Evolutionary conservation across 441 rosid species (phyloP).

Genomic region (Cnidoscolus chayamansa): DNA sequence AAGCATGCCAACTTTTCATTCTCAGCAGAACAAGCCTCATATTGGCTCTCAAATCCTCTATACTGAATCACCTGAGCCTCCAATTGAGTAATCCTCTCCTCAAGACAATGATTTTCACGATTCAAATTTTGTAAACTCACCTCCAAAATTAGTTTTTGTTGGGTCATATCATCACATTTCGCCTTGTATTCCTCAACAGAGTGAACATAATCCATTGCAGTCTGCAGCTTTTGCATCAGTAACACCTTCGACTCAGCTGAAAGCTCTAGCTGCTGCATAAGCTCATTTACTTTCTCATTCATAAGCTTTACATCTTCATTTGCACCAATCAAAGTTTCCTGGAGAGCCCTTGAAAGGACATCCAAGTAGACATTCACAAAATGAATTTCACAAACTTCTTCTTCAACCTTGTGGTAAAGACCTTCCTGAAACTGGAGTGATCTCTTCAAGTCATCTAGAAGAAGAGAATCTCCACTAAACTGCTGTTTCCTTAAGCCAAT

Average conservation of each 20-base stretch:
- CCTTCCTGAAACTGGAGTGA: constrained; percentile 81
- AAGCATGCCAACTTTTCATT: constrained; percentile 57
- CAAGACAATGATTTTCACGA: constrained; percentile 55
- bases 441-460: constrained; percentile 66
- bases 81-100: constrained; percentile 59
- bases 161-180: constrained; percentile 56
- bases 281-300: constrained; percentile 51
- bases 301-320: constrained; percentile 43
- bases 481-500: constrained; percentile 50
- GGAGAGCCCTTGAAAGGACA: constrained; percentile 69
- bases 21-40: constrained; percentile 56
- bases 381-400: constrained; percentile 80
- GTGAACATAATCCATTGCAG: constrained; percentile 61
- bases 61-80: constrained; percentile 54
- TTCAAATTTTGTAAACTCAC: constrained; percentile 49
- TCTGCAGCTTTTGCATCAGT: constrained; percentile 61
- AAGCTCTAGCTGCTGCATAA: constrained; percentile 64
- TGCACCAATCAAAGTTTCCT: constrained; percentile 65
- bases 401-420: constrained; percentile 76
- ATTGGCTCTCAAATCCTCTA: constrained; percentile 47
- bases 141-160: constrained; percentile 60
- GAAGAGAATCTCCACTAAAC: constrained; percentile 58
- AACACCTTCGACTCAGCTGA: constrained; percentile 57
- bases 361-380: constrained; percentile 66
- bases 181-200: constrained; percentile 57